These are phyloP conservation scores for Yamadazyma siamensis DNA, from an alignment of 1,139 yeast genomes.

Conservation along the genomic window DNA sequence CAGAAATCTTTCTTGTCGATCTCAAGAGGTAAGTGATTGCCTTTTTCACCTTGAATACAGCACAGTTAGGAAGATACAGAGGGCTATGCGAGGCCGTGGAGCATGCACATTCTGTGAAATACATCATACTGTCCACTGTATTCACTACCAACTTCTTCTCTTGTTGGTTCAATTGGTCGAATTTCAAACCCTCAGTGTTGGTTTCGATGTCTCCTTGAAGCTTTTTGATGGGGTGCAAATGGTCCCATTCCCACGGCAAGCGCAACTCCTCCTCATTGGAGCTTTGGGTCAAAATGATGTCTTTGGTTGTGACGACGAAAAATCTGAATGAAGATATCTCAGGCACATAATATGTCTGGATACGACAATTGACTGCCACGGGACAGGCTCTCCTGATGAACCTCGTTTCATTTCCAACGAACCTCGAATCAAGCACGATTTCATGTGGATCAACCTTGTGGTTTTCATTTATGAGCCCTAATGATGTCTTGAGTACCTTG, in stretches of 20 bases:
- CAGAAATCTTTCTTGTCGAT: constrained; percentile 53
- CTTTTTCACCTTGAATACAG: constrained; percentile 58
- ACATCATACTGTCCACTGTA: constrained; percentile 57
- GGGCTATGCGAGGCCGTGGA: constrained; percentile 39
- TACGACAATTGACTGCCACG: constrained; percentile 61
- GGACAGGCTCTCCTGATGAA: constrained; percentile 75
- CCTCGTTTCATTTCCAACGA: constrained; percentile 72
- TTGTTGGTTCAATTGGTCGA: constrained; percentile 47
- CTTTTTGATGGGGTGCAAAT: constrained; percentile 65
- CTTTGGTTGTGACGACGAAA: constrained; percentile 54
- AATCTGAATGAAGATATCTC: constrained; percentile 48
- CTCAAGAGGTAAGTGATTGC: constrained; percentile 56
- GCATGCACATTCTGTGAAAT: constrained; percentile 66
- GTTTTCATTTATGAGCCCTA: constrained; percentile 21
- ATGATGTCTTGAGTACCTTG: constrained; percentile 53
- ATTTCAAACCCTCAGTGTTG: constrained; percentile 28
- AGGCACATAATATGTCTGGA: constrained; percentile 52
- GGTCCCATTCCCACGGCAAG: constrained; percentile 88
- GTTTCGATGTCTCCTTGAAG: constrained; percentile 29
- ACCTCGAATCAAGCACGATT: constrained; percentile 72
- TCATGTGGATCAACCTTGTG: constrained; percentile 27
- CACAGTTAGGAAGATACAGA: constrained; percentile 39
- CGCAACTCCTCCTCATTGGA: constrained; percentile 59
- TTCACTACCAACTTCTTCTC: constrained; percentile 55
- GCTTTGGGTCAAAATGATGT: constrained; percentile 36